A percentile compares a stretch with the other conserved stretches of the same genome.
Evolutionary conservation across 2,329 filamentous ascomycete genomes (phyloP).

Genomic region (Ambrosiella beaveri): DNA sequence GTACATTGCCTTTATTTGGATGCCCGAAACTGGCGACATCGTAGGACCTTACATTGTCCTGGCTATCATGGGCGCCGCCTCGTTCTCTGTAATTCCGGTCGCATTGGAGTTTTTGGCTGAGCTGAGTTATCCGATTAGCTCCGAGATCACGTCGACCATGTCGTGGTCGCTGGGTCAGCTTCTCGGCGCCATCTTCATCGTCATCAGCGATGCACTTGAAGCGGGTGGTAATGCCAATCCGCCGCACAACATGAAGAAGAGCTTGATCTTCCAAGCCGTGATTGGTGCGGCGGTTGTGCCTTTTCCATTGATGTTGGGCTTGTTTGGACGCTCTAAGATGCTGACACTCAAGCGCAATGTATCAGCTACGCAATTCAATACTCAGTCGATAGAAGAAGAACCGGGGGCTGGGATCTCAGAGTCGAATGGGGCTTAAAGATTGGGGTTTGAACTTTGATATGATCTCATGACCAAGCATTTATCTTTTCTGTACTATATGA

Average conservation of each 20-base stretch:
- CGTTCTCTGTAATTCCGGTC: slow-evolving; percentile 67
- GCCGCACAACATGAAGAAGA: slow-evolving; percentile 53
- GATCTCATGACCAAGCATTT: neutral
- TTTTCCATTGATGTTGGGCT: slow-evolving; percentile 49
- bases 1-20: slow-evolving; percentile 71
- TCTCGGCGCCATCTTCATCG: slow-evolving; percentile 67
- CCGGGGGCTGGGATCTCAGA: neutral
- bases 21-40: slow-evolving; percentile 39
- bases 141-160: slow-evolving; percentile 68
- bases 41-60: slow-evolving; percentile 59
- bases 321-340: slow-evolving; percentile 39
- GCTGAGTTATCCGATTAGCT: slow-evolving; percentile 69
- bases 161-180: slow-evolving; percentile 81
- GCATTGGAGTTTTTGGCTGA: slow-evolving; percentile 77
- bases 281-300: slow-evolving; percentile 48
- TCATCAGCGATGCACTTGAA: slow-evolving; percentile 62
- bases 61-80: slow-evolving; percentile 59
- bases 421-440: neutral
- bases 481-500: neutral
- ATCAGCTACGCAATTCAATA: neutral
- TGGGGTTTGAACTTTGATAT: neutral
- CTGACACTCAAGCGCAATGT: neutral
- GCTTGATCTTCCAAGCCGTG: slow-evolving; percentile 65
- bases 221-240: slow-evolving; percentile 35
- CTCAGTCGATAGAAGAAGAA: neutral